Percentiles rank a stretch among this genome's conserved stretches.
Conservation (phyloP, 2,329 filamentous ascomycete species). For the Helotiales sp. region DNA sequence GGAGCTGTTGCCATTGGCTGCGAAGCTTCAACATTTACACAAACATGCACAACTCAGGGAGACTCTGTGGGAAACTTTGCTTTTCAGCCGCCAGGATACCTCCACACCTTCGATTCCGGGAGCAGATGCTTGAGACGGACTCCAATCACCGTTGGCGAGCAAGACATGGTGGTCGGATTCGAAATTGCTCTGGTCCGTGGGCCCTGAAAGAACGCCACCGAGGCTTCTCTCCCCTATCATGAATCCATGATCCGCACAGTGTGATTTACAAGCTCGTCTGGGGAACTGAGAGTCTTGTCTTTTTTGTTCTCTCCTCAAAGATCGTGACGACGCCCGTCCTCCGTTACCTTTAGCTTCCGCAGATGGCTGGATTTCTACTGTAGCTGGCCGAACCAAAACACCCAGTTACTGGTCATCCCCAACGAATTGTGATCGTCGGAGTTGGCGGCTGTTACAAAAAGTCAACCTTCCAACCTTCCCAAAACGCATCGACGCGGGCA, state of each 20-base stretch:
- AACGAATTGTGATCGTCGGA: constrained; percentile 6
- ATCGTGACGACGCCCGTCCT: constrained; percentile 1
- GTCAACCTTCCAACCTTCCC: not conserved
- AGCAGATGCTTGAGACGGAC: not conserved
- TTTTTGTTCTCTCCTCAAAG: not conserved
- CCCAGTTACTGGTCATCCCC: not conserved
- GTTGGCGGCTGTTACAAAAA: constrained; percentile 1
- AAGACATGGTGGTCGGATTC: constrained; percentile 3
- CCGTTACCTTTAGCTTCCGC: not conserved
- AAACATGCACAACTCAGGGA: constrained; percentile 7
- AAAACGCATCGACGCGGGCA: not conserved
- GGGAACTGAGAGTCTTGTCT: constrained; percentile 3
- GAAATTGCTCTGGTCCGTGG: not conserved
- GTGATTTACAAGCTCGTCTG: not conserved
- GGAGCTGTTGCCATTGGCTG: not conserved
- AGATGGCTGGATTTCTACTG: constrained; percentile 2
- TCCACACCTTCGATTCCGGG: constrained; percentile 7
- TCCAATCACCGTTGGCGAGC: constrained; percentile 7
- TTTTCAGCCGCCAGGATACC: constrained; percentile 18
- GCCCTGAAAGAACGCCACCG: not conserved
- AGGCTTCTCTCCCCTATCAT: constrained; percentile 1
- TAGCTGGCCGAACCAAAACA: not conserved
- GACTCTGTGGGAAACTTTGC: not conserved
- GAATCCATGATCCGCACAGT: not conserved
- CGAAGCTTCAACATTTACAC: constrained; percentile 2